phyloP scores from a whole-genome alignment of 1,284 basidiomycete genomes.

The Cryptococcus depauperatus region DNA sequence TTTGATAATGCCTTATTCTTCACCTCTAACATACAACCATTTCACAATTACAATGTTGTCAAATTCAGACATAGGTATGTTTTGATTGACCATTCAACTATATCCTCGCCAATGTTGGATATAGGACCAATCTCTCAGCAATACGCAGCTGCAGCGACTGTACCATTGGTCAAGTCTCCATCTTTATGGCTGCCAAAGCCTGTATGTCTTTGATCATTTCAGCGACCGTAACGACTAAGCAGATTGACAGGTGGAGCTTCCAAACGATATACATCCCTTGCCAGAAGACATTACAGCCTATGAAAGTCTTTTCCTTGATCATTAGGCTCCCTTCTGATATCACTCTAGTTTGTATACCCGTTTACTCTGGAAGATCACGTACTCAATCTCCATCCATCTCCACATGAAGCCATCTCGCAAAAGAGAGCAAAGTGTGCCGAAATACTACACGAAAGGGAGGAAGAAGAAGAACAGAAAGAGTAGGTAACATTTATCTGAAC shows the following conservation, averaged over 20 bases:
- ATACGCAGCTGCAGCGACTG: conserved; percentile 62
- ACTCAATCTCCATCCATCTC: conserved; percentile 61
- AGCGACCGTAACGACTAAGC: background rate
- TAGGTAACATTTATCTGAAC: conserved; percentile 46
- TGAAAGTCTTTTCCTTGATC: conserved; percentile 50
- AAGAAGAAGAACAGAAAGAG: conserved; percentile 66
- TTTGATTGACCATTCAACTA: background rate
- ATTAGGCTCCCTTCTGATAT: background rate
- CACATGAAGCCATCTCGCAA: conserved; percentile 57
- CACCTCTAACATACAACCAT: background rate
- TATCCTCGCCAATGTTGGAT: background rate
- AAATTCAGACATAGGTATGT: background rate
- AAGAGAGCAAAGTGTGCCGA: conserved; percentile 60
- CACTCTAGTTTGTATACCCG: conserved; percentile 78
- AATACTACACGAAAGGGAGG: conserved; percentile 60
- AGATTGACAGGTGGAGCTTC: conserved; percentile 52
- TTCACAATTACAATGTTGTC: background rate
- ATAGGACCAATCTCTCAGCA: conserved; percentile 48
- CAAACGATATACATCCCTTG: conserved; percentile 81
- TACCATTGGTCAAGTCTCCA: conserved; percentile 83
- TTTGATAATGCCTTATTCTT: no score
- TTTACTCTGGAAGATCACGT: conserved; percentile 83
- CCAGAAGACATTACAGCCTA: conserved; percentile 81
- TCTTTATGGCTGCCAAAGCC: conserved; percentile 74
- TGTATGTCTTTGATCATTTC: conserved; percentile 47